Conservation (phyloP, 2,329 filamentous ascomycete species). For the Paecilomyces dactylethromorphus region DNA sequence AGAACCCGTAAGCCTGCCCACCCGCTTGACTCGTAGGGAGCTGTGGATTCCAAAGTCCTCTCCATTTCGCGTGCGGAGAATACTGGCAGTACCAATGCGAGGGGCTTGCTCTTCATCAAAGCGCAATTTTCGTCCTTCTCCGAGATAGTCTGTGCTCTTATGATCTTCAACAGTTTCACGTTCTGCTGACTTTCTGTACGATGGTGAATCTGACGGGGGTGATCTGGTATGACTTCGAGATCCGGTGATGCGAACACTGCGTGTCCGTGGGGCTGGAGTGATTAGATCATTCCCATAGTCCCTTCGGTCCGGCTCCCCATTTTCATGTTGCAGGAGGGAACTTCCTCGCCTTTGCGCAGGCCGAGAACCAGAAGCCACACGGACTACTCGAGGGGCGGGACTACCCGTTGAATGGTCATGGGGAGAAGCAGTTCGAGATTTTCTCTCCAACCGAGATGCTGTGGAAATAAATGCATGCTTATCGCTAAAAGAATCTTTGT, state of each 20-base stretch:
- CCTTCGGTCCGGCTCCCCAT: constrained; percentile 18
- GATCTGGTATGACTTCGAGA: constrained; percentile 37
- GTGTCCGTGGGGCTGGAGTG: constrained; percentile 39
- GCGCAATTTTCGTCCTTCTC: constrained; percentile 23
- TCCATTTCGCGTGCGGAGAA: constrained; percentile 40
- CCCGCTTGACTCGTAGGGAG: constrained; percentile 70
- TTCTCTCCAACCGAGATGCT: constrained; percentile 23
- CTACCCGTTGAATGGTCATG: constrained; percentile 33
- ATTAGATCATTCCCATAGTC: constrained; percentile 31
- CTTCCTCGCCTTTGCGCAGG: constrained; percentile 28
- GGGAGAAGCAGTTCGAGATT: constrained; percentile 30
- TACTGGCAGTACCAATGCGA: constrained; percentile 28
- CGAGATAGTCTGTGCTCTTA: constrained; percentile 26
- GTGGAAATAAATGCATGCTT: constrained; percentile 18
- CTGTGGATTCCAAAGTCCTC: constrained; percentile 63
- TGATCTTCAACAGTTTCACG: constrained; percentile 23
- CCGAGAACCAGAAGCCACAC: constrained; percentile 22
- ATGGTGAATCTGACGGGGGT: constrained; percentile 31
- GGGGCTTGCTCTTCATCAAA: constrained; percentile 29
- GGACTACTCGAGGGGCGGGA: constrained; percentile 35
- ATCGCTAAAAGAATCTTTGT: constrained; percentile 15
- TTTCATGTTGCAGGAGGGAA: constrained; percentile 31
- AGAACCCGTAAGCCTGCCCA: constrained; percentile 67
- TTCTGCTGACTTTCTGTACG: constrained; percentile 24
- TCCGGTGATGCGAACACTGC: constrained; percentile 35